Percentiles rank a stretch among this genome's conserved stretches.
phyloP scores from a whole-genome alignment of 306 rosid genomes.

The Gastrolobium bilobum region DNA sequence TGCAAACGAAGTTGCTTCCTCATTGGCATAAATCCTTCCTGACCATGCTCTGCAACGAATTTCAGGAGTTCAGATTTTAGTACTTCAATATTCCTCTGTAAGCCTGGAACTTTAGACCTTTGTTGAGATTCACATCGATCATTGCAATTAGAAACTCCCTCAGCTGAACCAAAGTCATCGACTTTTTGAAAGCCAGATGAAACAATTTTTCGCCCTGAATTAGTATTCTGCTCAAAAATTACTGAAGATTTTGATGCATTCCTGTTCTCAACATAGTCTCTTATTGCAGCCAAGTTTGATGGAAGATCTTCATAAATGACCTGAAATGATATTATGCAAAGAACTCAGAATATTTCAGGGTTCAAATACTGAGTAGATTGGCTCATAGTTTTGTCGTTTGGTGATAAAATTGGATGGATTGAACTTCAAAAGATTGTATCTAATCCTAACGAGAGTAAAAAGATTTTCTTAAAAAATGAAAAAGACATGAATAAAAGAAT shows the following conservation, averaged over 20 bases:
- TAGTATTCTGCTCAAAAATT: constrained; percentile 46
- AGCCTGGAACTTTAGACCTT: constrained; percentile 81
- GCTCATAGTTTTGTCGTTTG: background rate
- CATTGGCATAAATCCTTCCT: constrained; percentile 95
- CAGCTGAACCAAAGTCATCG: constrained; percentile 40
- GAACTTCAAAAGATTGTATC: constrained; percentile 10
- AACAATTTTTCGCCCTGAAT: constrained; percentile 49
- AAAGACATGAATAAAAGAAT: background rate
- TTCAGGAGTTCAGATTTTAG: constrained; percentile 76
- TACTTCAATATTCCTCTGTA: constrained; percentile 82
- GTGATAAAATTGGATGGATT: constrained; percentile 3
- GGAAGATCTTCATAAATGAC: constrained; percentile 95
- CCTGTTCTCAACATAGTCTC: constrained; percentile 73
- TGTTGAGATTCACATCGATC: constrained; percentile 58
- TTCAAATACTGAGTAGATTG: background rate
- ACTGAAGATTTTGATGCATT: constrained; percentile 47
- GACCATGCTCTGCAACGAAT: constrained; percentile 82
- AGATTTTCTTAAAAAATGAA: background rate
- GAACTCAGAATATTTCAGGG: constrained; percentile 10
- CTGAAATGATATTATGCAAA: constrained; percentile 49
- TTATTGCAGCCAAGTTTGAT: constrained; percentile 82
- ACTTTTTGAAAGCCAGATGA: constrained; percentile 45
- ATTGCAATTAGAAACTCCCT: constrained; percentile 43
- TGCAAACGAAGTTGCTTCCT: constrained; percentile 85
- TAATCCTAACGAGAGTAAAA: constrained; percentile 1